Base-by-base conservation (phyloP, 2,329 filamentous ascomycete species). In the Fusarium floridanum region DNA sequence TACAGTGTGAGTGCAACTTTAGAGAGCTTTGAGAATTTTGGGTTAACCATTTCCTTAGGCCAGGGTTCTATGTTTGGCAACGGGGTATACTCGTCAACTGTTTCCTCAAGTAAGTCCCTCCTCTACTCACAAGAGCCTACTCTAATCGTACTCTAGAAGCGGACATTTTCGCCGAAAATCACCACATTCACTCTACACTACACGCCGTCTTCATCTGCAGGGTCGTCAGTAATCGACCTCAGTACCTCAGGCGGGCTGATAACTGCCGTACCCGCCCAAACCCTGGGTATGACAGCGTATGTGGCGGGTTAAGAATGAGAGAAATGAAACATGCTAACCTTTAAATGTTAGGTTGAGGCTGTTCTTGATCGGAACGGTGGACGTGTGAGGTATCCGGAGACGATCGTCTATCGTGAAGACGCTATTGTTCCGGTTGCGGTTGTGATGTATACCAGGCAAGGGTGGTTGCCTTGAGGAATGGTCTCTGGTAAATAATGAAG, bases 401-500 rank as follows among this genome's bases (percentile, higher is more conserved):
- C 53, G 1, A 36, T 72, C 0, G 68, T 74, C 1, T 72, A 74
- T 22, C 68, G 68, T 0, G 45, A 72, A 17, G 71, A 75, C 3
- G 63, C 71, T 0, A 70, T 75, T 2, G 16, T 66, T 8, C 71
- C 71, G 0, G n/a, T 74, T 1, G 68, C 24, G 0, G 53, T 71
- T 0, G 56, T 74, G 0, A 62, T 64, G 32, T 70, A 70, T 12
- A 67, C 64, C 6, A 53, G 62, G 9, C 14, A 37, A 20, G 61
- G 53, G 16, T 57, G 53, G 53, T 2, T 27, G 14, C 45, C 45
- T 6, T 45, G 20, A 24, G 0, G 20, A 17, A 16, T 17, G 4
- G 14, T 24, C 4, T 48, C 43, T 48, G 12, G 7, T 2, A 22
- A 22, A 22, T 22, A 16, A 14, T 24, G 2, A 6, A 6, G 10